Base-by-base conservation (phyloP, 768 basidiomycete genomes). In the Lyophyllum decastes region DNA sequence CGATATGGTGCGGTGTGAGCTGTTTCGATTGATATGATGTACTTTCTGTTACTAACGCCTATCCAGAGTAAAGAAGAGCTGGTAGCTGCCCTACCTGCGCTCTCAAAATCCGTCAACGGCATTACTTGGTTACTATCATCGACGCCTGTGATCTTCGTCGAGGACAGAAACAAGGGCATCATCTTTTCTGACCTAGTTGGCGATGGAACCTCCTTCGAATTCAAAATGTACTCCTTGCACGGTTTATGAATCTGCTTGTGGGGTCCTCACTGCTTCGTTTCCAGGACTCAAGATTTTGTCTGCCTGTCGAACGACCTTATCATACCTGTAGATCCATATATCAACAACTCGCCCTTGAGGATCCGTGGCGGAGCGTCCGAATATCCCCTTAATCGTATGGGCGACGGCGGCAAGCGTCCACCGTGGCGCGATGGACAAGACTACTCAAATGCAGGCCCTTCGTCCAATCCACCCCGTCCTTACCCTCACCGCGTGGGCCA, bases 1-100 rank as follows among this genome's bases (percentile, higher is more conserved):
- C 46, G 10, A 56, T 63, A n/a, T 65, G 64, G 64, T 61, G 59
- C 21, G 44, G 55, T 40, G 64, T 65, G 55, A 61, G 57, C 10
- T 9, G 21, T 49, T 45, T 46, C 17, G 24, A 9, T 22, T 4
- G 21, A 14, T n/a, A n/a, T 16, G 27, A 9, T 34, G 19, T n/a
- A 50, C 38, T 19, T 50, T 12, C 22, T 46, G 17, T 44, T 25
- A 1, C 4, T 11, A 44, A 59, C 4, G 2, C 30, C 16, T 41
- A 5, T 46, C 5, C 40, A 66, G 65, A 62, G 62, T 21, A 65
- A 61, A 51, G 64, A 65, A 41, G 66, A 67, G 41, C 52, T 67
- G 27, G 24, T 58, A 10, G 57, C 64, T 2, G 64, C 66, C 12
- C 27, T 61, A 26, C 66, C 66, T 16, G 64, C 60, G 19, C 59